These are phyloP conservation scores for Coix lacrymajobi DNA, from an alignment of 176 grass and related monocot species.

Conservation along the genomic window DNA sequence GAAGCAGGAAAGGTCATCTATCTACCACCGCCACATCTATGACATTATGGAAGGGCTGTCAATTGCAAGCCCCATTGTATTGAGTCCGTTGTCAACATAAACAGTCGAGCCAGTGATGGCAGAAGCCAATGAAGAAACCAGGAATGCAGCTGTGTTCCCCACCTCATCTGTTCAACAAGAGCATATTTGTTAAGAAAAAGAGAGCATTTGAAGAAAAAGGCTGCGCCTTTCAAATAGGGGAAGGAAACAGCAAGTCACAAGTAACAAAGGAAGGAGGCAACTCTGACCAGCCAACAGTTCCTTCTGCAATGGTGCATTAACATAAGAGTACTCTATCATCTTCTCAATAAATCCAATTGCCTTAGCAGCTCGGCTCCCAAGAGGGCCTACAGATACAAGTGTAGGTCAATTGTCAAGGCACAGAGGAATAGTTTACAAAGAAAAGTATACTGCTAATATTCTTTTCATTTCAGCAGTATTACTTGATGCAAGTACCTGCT, in stretches of 20 bases:
- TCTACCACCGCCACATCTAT: constrained; percentile 21
- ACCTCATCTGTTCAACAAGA: constrained; percentile 68
- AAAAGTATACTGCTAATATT: not conserved
- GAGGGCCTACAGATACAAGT: constrained; percentile 42
- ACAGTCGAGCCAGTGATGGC: constrained; percentile 89
- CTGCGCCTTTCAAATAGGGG: not conserved
- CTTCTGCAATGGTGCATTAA: constrained; percentile 87
- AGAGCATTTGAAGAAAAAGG: not conserved
- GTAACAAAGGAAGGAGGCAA: not conserved
- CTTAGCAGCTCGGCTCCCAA: constrained; percentile 91
- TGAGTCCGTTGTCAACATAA: constrained; percentile 90
- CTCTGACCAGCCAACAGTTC: constrained; percentile 73
- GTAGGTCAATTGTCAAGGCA: not conserved
- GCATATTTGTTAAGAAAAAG: constrained; percentile 6
- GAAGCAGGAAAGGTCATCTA: constrained; percentile 2
- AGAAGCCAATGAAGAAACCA: constrained; percentile 85
- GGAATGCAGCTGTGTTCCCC: constrained; percentile 77
- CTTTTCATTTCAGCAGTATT: not conserved
- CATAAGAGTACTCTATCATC: constrained; percentile 96
- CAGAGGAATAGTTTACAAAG: not conserved
- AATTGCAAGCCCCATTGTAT: constrained; percentile 75
- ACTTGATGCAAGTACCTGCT: constrained; percentile 52
- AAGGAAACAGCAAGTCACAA: not conserved
- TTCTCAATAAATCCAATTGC: constrained; percentile 98
- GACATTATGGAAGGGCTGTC: constrained; percentile 65